A percentile compares a stretch with the other conserved stretches of the same genome.
These are phyloP conservation scores for Dalbergia cultrata DNA, from an alignment of 306 rosid genomes.

Conservation along the genomic window DNA sequence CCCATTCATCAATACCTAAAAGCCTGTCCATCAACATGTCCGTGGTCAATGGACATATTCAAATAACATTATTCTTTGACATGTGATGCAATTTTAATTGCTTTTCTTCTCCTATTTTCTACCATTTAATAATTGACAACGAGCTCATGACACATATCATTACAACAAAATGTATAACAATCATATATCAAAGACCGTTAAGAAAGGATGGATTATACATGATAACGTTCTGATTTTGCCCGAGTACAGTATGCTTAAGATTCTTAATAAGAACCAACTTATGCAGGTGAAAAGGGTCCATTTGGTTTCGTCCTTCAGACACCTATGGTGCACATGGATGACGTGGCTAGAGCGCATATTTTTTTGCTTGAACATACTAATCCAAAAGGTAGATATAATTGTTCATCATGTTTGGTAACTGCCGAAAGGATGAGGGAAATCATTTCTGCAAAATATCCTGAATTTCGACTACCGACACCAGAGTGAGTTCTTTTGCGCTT, in stretches of 20 bases:
- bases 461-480: not conserved
- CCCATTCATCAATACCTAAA: too few relatives aligned
- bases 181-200: not conserved
- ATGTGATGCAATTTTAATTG: not conserved
- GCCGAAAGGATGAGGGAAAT: not conserved
- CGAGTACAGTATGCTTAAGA: not conserved
- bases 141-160: not conserved
- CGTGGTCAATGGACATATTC: too few relatives aligned
- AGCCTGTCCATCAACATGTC: too few relatives aligned
- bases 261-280: not conserved
- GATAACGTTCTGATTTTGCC: not conserved
- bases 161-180: not conserved
- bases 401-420: constrained; percentile 16
- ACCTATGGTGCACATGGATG: constrained; percentile 37
- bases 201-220: not conserved
- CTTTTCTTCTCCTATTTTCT: not conserved
- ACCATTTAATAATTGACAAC: not conserved
- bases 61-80: not conserved
- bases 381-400: constrained; percentile 37
- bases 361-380: constrained; percentile 27
- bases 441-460: constrained; percentile 12
- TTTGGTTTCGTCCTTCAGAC: not conserved
- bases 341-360: constrained; percentile 35
- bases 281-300: not conserved
- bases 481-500: constrained; percentile 8